Conservation (phyloP, 2,329 filamentous ascomycete species). For the Calycina herbarum region DNA sequence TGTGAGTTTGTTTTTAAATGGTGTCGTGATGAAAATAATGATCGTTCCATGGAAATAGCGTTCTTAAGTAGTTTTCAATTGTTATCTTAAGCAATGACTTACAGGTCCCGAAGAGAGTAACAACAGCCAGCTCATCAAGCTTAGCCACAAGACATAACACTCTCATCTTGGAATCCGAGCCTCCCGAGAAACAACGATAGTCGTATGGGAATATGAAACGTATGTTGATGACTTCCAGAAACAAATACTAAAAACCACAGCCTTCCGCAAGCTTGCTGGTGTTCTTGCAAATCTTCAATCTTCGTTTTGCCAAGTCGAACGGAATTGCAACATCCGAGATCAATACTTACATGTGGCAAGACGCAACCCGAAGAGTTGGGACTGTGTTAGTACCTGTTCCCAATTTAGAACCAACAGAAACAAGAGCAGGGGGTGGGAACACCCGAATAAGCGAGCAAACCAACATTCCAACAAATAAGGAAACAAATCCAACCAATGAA, state of each 20-base stretch:
- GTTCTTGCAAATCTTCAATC: neutral
- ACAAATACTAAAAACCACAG: neutral
- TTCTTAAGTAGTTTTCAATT: too few relatives aligned
- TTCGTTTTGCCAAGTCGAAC: neutral
- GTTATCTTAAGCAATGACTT: too few relatives aligned
- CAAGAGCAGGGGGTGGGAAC: neutral
- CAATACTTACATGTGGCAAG: neutral
- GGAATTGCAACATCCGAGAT: neutral
- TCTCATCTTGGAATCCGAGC: neutral
- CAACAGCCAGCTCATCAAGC: neutral
- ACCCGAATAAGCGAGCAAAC: neutral
- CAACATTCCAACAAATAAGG: constrained; percentile 1
- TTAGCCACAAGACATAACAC: neutral
- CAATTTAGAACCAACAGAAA: neutral
- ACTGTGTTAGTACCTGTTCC: neutral
- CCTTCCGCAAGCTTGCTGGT: neutral
- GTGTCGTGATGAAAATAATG: too few relatives aligned
- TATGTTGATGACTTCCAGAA: neutral
- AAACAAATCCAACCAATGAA: too few relatives aligned
- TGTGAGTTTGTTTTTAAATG: too few relatives aligned
- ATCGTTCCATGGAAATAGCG: too few relatives aligned
- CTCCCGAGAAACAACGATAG: neutral
- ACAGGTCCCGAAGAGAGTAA: neutral
- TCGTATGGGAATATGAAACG: neutral
- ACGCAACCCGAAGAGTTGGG: neutral